A percentile compares a stretch with the other conserved stretches of the same genome.
These are phyloP conservation scores for Penicillium occitanis DNA, from an alignment of 2,329 filamentous ascomycete genomes.

Conservation along the genomic window DNA sequence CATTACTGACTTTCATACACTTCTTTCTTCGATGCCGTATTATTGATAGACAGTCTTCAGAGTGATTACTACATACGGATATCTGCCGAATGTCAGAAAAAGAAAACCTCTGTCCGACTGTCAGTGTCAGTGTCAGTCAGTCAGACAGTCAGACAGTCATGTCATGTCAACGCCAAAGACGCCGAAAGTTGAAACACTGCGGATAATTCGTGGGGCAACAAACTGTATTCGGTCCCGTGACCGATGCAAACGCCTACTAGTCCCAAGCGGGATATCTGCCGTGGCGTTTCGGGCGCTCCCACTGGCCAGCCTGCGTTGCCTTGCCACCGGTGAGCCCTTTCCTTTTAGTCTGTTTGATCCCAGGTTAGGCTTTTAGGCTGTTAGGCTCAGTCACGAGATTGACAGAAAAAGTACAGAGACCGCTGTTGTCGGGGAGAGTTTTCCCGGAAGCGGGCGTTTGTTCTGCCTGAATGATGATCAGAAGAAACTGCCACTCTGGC, in stretches of 20 bases:
- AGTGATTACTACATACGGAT: slow-evolving; percentile 3
- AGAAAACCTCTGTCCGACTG: not conserved
- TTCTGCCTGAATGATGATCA: not conserved
- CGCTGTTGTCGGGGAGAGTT: not conserved
- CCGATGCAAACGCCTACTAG: not conserved
- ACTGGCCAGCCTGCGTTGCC: not conserved
- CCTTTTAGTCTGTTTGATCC: too few species aligned
- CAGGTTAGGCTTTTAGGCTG: not conserved
- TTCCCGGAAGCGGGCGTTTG: slow-evolving; percentile 1
- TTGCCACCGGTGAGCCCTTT: slow-evolving; percentile 8
- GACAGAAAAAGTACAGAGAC: not conserved
- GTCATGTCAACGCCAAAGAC: not conserved
- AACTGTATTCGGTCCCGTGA: slow-evolving; percentile 10
- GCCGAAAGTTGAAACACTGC: too few species aligned
- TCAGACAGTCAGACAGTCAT: not conserved
- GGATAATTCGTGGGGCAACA: slow-evolving; percentile 4
- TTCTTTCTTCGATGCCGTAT: too few species aligned
- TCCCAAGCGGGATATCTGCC: not conserved
- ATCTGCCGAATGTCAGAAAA: not conserved
- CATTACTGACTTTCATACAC: not conserved
- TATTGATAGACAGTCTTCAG: not conserved
- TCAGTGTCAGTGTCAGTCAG: not conserved
- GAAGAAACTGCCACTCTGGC: slow-evolving; percentile 6
- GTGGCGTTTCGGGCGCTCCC: not conserved
- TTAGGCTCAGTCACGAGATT: slow-evolving; percentile 1